Percentiles rank a stretch among this genome's conserved stretches.
phyloP scores from a whole-genome alignment of 345 rosid genomes.

The Populus tremula region DNA sequence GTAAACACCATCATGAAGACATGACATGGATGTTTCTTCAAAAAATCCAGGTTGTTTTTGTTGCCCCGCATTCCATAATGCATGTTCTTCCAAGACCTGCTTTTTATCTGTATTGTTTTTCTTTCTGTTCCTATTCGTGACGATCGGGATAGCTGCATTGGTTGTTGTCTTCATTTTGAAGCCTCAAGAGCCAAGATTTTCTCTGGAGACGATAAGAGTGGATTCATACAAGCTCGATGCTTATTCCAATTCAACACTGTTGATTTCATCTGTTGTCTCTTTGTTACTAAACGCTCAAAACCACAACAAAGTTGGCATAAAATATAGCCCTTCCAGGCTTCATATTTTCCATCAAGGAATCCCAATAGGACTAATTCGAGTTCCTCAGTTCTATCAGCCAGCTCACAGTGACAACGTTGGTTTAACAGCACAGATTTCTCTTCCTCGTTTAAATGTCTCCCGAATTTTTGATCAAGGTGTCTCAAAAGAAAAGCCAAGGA shows the following conservation, averaged over 20 bases:
- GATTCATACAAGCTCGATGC: conserved; percentile 26
- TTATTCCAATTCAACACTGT: conserved; percentile 25
- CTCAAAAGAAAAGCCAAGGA: conserved; percentile 3
- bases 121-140: conserved; percentile 13
- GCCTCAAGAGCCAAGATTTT: conserved; percentile 35
- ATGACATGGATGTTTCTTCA: conserved; percentile 18
- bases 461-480: background rate
- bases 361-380: conserved; percentile 23
- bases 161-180: conserved; percentile 18
- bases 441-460: conserved; percentile 26
- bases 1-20: conserved; percentile 4
- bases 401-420: conserved; percentile 28
- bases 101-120: conserved; percentile 15
- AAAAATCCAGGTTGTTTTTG: conserved; percentile 1
- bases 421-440: conserved; percentile 17
- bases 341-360: conserved; percentile 25
- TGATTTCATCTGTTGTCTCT: conserved; percentile 30
- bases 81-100: conserved; percentile 17
- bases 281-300: conserved; percentile 30
- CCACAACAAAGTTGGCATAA: conserved; percentile 36
- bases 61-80: background rate
- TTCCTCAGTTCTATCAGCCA: conserved; percentile 35
- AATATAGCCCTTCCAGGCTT: conserved; percentile 28
- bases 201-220: conserved; percentile 20
- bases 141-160: conserved; percentile 9